phyloP scores from a whole-genome alignment of 352 stramenopile genomes.

The Albugo candida region DNA sequence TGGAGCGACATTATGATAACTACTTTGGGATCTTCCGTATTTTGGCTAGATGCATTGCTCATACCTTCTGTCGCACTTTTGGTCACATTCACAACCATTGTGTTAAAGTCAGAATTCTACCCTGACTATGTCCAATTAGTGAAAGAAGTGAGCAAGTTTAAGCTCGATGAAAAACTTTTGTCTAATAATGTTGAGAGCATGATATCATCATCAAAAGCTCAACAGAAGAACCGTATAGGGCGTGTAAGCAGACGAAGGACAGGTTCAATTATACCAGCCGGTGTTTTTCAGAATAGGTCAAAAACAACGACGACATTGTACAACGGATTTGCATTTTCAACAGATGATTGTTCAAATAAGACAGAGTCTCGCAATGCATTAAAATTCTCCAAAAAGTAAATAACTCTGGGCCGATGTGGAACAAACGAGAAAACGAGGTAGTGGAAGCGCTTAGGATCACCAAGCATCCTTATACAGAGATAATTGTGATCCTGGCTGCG shows the following conservation, averaged over 20 bases:
- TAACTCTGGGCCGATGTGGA: no score
- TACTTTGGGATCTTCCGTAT: slow-evolving; percentile 24
- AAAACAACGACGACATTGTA: not conserved
- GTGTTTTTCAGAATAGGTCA: no score
- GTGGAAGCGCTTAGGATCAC: no score
- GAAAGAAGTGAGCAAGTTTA: slow-evolving; percentile 54
- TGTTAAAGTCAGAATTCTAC: slow-evolving; percentile 31
- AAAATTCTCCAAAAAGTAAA: no score
- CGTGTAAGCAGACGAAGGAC: no score
- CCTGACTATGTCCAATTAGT: slow-evolving; percentile 65
- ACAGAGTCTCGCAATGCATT: no score
- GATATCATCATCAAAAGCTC: not conserved
- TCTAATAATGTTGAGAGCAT: slow-evolving; percentile 23
- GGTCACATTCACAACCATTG: slow-evolving; percentile 28
- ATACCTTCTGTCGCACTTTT: slow-evolving; percentile 28
- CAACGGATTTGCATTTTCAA: not conserved
- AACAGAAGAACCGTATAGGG: not conserved
- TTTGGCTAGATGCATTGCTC: slow-evolving; percentile 41
- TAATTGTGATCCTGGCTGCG: no score
- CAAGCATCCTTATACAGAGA: no score
- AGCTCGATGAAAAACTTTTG: slow-evolving; percentile 25
- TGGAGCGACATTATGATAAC: slow-evolving; percentile 56
- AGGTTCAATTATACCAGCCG: no score
- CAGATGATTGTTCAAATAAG: not conserved
- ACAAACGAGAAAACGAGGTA: no score